Percentiles rank a stretch among this genome's conserved stretches.
Evolutionary conservation across 2,329 filamentous ascomycete species (phyloP).

Genomic region (Hortaea werneckii): DNA sequence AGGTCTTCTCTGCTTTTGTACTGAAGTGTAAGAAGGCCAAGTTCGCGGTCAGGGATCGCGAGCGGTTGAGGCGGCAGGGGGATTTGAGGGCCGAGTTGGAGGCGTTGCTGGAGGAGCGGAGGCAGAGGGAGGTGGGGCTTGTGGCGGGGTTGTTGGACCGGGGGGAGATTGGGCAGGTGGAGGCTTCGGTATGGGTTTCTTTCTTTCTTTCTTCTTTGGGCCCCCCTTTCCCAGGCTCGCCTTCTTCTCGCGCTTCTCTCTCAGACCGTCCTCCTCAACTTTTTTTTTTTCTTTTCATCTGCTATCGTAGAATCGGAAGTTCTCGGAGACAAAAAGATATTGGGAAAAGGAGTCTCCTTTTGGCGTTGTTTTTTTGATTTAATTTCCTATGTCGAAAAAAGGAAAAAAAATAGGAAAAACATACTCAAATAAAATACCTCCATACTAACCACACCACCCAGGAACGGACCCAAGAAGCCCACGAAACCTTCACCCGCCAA

Average conservation of each 20-base stretch:
- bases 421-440: too few species aligned
- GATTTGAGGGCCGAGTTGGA: slow-evolving; percentile 54
- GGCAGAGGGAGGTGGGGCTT: slow-evolving; percentile 31
- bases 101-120: slow-evolving; percentile 39
- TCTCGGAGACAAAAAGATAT: too few species aligned
- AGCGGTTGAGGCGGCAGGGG: slow-evolving; percentile 45
- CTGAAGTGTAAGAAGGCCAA: slow-evolving; percentile 73
- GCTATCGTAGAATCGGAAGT: too few species aligned
- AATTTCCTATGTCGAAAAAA: too few species aligned
- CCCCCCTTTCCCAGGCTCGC: too few species aligned
- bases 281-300: too few species aligned
- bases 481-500: slow-evolving; percentile 30
- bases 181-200: slow-evolving; percentile 22
- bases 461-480: slow-evolving; percentile 40
- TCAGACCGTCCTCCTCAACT: too few species aligned
- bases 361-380: too few species aligned
- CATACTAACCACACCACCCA: neutral
- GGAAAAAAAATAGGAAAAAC: too few species aligned
- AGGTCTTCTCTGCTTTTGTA: slow-evolving; percentile 56
- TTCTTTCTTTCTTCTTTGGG: too few species aligned
- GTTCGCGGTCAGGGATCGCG: slow-evolving; percentile 66
- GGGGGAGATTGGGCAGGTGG: slow-evolving; percentile 32
- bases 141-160: slow-evolving; percentile 21
- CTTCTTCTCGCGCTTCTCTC: too few species aligned
- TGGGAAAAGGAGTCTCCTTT: too few species aligned